A percentile compares a stretch with the other conserved stretches of the same genome.
These are phyloP conservation scores for Candida railenensis DNA, from an alignment of 805 yeast genomes.

Conservation along the genomic window DNA sequence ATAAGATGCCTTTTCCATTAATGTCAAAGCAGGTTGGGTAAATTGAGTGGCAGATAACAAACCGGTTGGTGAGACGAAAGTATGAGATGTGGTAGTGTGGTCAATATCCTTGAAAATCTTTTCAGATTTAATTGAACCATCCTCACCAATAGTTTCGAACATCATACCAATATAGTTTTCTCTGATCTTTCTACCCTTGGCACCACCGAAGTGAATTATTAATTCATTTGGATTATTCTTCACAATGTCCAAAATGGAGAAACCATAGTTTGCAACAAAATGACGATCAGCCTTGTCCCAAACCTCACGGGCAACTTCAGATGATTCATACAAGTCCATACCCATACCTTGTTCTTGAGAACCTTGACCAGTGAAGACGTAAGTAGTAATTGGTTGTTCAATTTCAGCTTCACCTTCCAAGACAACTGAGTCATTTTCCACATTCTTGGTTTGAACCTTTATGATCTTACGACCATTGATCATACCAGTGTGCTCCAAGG, in stretches of 20 bases:
- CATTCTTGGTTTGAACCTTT: constrained; percentile 85
- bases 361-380: constrained; percentile 99
- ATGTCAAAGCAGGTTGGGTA: constrained; percentile 98
- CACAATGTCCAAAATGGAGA: constrained; percentile 94
- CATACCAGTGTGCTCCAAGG: constrained; percentile 96
- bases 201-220: constrained; percentile 97
- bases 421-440: constrained; percentile 74
- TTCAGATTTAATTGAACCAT: constrained; percentile 83
- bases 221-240: constrained; percentile 93
- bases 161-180: constrained; percentile 95
- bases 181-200: constrained; percentile 91
- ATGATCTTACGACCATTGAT: constrained; percentile 97
- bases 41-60: constrained; percentile 96
- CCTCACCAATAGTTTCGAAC: constrained; percentile 89
- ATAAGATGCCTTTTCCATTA: constrained; percentile 98
- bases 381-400: constrained; percentile 96
- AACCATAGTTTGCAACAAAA: constrained; percentile 91
- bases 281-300: constrained; percentile 98
- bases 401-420: constrained; percentile 96
- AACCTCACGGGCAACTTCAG: constrained; percentile 89
- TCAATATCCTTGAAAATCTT: constrained; percentile 93
- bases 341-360: constrained; percentile 99
- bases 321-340: constrained; percentile 92
- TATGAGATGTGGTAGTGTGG: constrained; percentile 75
- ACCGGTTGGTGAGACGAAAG: constrained; percentile 92